A percentile compares a stretch with the other conserved stretches of the same genome.
Evolutionary conservation across 805 yeast species (phyloP).

Genomic region (Torulaspora franciscae): DNA sequence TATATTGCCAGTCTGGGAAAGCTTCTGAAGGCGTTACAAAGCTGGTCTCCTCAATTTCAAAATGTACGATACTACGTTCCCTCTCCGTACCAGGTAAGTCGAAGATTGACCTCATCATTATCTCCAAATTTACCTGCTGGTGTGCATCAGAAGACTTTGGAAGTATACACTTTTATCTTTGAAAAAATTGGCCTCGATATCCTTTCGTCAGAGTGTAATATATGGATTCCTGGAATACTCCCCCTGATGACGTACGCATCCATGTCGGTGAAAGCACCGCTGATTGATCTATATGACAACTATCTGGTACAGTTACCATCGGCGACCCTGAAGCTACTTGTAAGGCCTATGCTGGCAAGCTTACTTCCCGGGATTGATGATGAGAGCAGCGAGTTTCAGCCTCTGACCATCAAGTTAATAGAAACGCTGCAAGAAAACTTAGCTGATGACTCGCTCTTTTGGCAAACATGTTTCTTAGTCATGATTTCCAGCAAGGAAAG

Average conservation of each 20-base stretch:
- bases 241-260: slow-evolving; percentile 87
- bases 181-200: slow-evolving; percentile 52
- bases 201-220: slow-evolving; percentile 50
- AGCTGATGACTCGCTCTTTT: slow-evolving; percentile 67
- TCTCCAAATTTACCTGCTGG: slow-evolving; percentile 87
- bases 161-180: slow-evolving; percentile 69
- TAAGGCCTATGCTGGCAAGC: slow-evolving; percentile 68
- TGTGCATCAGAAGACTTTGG: slow-evolving; percentile 85
- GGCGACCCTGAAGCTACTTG: slow-evolving; percentile 45
- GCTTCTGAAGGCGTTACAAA: slow-evolving; percentile 64
- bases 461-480: slow-evolving; percentile 76
- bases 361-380: slow-evolving; percentile 88
- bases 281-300: slow-evolving; percentile 56
- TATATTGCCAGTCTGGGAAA: slow-evolving; percentile 84
- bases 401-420: slow-evolving; percentile 53
- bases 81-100: slow-evolving; percentile 57
- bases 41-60: slow-evolving; percentile 39
- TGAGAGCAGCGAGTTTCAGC: slow-evolving; percentile 79
- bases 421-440: slow-evolving; percentile 54
- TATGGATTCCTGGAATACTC: slow-evolving; percentile 91
- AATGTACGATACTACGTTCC: slow-evolving; percentile 58
- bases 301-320: slow-evolving; percentile 52
- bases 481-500: slow-evolving; percentile 76
- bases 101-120: slow-evolving; percentile 70
- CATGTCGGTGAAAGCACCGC: slow-evolving; percentile 76